Conservation (phyloP, 345 rosid species). For the Eucalyptus polyanthemos region DNA sequence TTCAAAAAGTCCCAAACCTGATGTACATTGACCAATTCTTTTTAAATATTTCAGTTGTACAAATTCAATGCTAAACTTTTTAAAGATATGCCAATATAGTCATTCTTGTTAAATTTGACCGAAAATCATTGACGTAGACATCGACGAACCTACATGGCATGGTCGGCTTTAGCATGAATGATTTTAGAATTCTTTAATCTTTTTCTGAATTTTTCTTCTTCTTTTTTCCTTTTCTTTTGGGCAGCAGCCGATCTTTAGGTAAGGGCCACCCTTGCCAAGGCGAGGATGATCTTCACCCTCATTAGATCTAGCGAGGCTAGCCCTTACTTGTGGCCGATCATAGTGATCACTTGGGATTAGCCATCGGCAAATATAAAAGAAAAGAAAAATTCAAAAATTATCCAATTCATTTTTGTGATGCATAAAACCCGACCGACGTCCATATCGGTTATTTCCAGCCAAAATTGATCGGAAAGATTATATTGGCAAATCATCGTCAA, state of each 20-base stretch:
- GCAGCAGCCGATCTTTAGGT: rapidly evolving
- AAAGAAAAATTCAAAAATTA: not conserved
- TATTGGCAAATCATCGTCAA: not conserved
- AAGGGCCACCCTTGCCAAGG: not conserved
- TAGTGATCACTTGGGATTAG: too few species aligned
- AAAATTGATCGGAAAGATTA: not conserved
- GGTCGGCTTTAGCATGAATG: not conserved
- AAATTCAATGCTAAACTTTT: not conserved
- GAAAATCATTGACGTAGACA: too few species aligned
- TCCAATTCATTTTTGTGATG: not conserved
- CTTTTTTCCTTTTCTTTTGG: not conserved
- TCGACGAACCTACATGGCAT: too few species aligned
- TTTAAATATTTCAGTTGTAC: not conserved
- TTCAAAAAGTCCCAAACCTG: not conserved
- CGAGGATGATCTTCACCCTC: not conserved
- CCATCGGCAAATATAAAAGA: not conserved
- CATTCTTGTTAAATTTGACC: too few species aligned
- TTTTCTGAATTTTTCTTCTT: not conserved
- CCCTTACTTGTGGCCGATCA: not conserved
- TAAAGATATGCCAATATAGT: not conserved
- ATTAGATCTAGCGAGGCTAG: rapidly evolving
- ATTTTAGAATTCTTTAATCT: too few species aligned
- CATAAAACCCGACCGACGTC: rapidly evolving
- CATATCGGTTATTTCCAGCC: rapidly evolving
- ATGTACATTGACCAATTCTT: rapidly evolving